Evolutionary conservation across 1,284 basidiomycete species (phyloP).

Genomic region (Malassezia vespertilionis): DNA sequence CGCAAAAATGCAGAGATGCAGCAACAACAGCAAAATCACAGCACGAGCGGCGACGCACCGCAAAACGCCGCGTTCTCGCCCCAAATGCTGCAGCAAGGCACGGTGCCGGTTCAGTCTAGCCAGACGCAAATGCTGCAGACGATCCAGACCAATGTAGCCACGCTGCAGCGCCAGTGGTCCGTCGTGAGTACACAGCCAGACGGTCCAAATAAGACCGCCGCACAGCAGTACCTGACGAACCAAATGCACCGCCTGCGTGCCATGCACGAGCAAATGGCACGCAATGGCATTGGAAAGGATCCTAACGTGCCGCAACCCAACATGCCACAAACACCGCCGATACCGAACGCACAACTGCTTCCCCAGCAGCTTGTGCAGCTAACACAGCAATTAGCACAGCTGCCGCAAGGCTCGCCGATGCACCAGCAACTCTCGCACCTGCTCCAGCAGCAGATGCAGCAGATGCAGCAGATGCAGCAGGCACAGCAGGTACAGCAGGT

Average conservation of each 20-base stretch:
- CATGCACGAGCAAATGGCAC: slow-evolving; percentile 24
- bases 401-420: not conserved
- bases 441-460: slow-evolving; percentile 15
- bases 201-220: slow-evolving; percentile 28
- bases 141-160: slow-evolving; percentile 24
- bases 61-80: not conserved
- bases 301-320: not conserved
- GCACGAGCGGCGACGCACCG: not conserved
- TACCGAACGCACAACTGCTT: too few relatives aligned
- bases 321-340: too few relatives aligned
- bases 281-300: not conserved
- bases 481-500: slow-evolving; percentile 17
- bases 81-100: not conserved
- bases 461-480: slow-evolving; percentile 18
- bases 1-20: slow-evolving; percentile 11
- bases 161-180: slow-evolving; percentile 38
- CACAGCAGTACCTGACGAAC: slow-evolving; percentile 27
- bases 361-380: too few relatives aligned
- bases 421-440: not conserved
- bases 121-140: slow-evolving; percentile 13
- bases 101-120: too few relatives aligned
- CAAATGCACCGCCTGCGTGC: slow-evolving; percentile 33
- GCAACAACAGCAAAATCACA: slow-evolving; percentile 6
- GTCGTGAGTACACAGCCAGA: slow-evolving; percentile 32
- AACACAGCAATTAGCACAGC: too few relatives aligned